Percentiles rank a stretch among this genome's conserved stretches.
Evolutionary conservation across 345 rosid genomes (phyloP).

Genomic region (Pugionium cornutum): DNA sequence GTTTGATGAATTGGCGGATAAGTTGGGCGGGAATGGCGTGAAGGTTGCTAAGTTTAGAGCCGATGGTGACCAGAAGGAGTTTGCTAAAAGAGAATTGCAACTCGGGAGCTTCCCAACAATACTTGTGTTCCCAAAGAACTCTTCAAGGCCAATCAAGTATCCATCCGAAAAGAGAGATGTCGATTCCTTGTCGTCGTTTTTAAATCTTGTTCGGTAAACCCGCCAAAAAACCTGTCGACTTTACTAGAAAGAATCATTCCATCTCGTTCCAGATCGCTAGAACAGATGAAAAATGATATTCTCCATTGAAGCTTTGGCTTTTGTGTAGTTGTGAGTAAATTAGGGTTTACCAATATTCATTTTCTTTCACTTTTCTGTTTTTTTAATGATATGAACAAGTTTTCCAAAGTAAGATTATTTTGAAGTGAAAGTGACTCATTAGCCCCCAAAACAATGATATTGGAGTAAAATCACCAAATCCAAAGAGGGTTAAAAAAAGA

Average conservation of each 20-base stretch:
- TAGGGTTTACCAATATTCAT: not conserved
- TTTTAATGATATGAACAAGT: constrained; percentile 7
- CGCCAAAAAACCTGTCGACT: not conserved
- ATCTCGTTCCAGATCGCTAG: constrained; percentile 31
- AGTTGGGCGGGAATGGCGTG: constrained; percentile 54
- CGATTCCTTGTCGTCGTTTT: constrained; percentile 77
- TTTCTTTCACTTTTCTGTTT: not conserved
- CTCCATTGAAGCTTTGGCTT: not conserved
- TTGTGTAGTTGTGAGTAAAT: constrained; percentile 6
- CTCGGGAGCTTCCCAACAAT: constrained; percentile 83
- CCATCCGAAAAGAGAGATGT: constrained; percentile 65
- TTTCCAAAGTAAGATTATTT: not conserved
- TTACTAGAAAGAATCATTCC: not conserved
- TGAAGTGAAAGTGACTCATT: not conserved
- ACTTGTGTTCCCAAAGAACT: constrained; percentile 74
- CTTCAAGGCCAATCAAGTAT: constrained; percentile 44
- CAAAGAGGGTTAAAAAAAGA: not conserved
- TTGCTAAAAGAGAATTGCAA: constrained; percentile 63
- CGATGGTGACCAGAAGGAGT: constrained; percentile 79
- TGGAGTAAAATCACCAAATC: not conserved
- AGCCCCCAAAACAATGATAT: not conserved
- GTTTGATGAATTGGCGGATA: constrained; percentile 65
- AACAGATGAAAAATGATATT: constrained; percentile 22
- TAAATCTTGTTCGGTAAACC: constrained; percentile 54
- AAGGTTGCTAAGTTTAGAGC: constrained; percentile 90